Percentiles rank a stretch among this genome's conserved stretches.
Evolutionary conservation across 805 yeast genomes (phyloP).

Genomic region (Yamadazyma takamatsuzukensis): DNA sequence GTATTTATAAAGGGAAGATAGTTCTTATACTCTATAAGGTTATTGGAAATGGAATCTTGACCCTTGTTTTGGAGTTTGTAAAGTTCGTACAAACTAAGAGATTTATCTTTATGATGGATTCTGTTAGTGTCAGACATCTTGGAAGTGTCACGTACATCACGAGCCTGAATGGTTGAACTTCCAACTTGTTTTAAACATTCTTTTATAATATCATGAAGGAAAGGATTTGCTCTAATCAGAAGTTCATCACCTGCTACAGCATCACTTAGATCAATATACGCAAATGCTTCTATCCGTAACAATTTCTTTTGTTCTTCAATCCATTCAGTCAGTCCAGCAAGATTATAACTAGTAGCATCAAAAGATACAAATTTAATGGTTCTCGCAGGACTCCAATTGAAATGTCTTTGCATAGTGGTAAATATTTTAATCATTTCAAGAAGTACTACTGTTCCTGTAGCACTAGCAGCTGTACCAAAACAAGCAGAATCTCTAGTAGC

Average conservation of each 20-base stretch:
- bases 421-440: slow-evolving; percentile 69
- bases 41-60: slow-evolving; percentile 25
- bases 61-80: slow-evolving; percentile 21
- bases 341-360: slow-evolving; percentile 76
- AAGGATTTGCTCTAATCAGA: slow-evolving; percentile 61
- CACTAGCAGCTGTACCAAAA: slow-evolving; percentile 68
- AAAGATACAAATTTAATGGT: slow-evolving; percentile 79
- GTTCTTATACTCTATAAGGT: slow-evolving; percentile 49
- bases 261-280: slow-evolving; percentile 73
- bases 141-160: slow-evolving; percentile 3
- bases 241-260: slow-evolving; percentile 53
- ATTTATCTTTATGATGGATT: slow-evolving; percentile 8
- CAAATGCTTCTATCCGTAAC: slow-evolving; percentile 57
- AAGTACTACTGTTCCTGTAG: slow-evolving; percentile 71
- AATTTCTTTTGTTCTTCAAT: slow-evolving; percentile 53
- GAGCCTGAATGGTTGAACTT: slow-evolving; percentile 7
- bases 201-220: slow-evolving; percentile 48
- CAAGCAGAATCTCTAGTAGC: slow-evolving; percentile 78
- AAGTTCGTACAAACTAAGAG: slow-evolving; percentile 17
- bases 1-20: slow-evolving; percentile 62
- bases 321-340: slow-evolving; percentile 84
- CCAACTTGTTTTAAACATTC: slow-evolving; percentile 34
- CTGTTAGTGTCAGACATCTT: not conserved
- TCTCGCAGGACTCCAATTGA: slow-evolving; percentile 81
- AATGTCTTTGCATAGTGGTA: slow-evolving; percentile 56